Evolutionary conservation across 1,139 yeast species (phyloP), one percentile per base, ranked within the genome.

Genomic region (Yamadazyma membranifaciens): DNA sequence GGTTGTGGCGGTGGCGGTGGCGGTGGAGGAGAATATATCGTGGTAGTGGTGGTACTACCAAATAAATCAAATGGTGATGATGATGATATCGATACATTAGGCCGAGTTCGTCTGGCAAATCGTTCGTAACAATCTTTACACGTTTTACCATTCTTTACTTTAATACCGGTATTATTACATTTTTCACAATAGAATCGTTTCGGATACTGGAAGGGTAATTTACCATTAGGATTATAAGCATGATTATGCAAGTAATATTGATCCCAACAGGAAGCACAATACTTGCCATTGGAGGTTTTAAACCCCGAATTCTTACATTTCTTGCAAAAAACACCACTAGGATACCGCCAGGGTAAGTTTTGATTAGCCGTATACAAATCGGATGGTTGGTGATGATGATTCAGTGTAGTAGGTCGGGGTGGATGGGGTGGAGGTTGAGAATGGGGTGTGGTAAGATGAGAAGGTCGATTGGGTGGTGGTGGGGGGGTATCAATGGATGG

Each of bases 81-180:
- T 3, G n/a, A 11, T 16, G 32, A 12, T 2, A 13, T 13, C 36
- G 12, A 17, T 12, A 24, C n/a, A 27, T 11, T 28, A 30, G 37
- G 40, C 3, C 32, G 29, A 50, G 67, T 67, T 33, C 71, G 55
- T 2, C 77, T 80, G 2, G 81, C 82, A 59, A 83, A 88, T 41
- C 60, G 52, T 25, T 72, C 77, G 81, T 88, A 87, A 60, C 96
- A 88, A 43, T 74, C 75, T 54, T 79, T 76, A 57, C 96, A 88
- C 3, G 81, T 65, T 35, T 67, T 67, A 2, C 89, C 88, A 51
- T 80, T 82, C 53, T 79, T 82, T 34, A 46, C 36, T 60, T 85
- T 85, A 51, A 67, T 65, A 0, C 95, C 96, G 0, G 94, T 84
- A 55, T 88, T 88, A 43, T 74, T 65, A 63, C 96, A 88, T 53